Conservation (phyloP, 108 stramenopile genomes). For the Skeletonema potamos region DNA sequence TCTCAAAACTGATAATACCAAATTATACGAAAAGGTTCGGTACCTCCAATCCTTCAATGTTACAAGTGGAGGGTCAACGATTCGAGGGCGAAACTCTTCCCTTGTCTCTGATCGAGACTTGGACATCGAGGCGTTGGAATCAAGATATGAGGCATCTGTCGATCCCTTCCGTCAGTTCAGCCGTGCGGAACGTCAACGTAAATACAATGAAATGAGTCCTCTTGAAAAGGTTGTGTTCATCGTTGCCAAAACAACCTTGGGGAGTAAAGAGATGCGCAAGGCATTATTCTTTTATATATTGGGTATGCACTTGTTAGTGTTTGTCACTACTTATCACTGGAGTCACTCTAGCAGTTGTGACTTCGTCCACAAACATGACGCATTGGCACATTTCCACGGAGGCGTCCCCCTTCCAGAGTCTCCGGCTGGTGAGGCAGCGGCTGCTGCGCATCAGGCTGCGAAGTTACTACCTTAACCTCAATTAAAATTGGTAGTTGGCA, state of each 20-base stretch:
- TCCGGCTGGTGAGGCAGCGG: not conserved
- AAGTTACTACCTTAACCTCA: too few species aligned
- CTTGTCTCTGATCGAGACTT: slow-evolving; percentile 57
- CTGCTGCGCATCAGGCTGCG: slow-evolving; percentile 6
- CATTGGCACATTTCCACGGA: slow-evolving; percentile 44
- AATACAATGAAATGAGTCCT: slow-evolving; percentile 86
- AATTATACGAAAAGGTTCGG: slow-evolving; percentile 89
- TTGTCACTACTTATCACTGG: slow-evolving; percentile 87
- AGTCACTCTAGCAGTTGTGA: slow-evolving; percentile 57
- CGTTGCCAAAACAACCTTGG: slow-evolving; percentile 74
- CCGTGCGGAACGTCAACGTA: slow-evolving; percentile 79
- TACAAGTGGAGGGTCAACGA: slow-evolving; percentile 14
- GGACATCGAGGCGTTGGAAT: slow-evolving; percentile 87
- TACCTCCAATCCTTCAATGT: slow-evolving; percentile 76
- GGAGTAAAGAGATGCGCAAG: slow-evolving; percentile 86
- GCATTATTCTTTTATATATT: slow-evolving; percentile 81
- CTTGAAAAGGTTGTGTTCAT: slow-evolving; percentile 86
- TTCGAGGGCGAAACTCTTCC: slow-evolving; percentile 21
- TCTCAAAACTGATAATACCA: slow-evolving; percentile 84
- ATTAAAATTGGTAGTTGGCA: too few species aligned
- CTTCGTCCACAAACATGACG: slow-evolving; percentile 21
- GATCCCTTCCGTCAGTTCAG: slow-evolving; percentile 90
- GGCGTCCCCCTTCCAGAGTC: slow-evolving; percentile 36
- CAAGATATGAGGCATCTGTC: slow-evolving; percentile 86
- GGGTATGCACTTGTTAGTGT: slow-evolving; percentile 82